Percentiles rank a stretch among this genome's conserved stretches.
Evolutionary conservation across 2,329 filamentous ascomycete species (phyloP).

Genomic region (Nannizzia gypsea): DNA sequence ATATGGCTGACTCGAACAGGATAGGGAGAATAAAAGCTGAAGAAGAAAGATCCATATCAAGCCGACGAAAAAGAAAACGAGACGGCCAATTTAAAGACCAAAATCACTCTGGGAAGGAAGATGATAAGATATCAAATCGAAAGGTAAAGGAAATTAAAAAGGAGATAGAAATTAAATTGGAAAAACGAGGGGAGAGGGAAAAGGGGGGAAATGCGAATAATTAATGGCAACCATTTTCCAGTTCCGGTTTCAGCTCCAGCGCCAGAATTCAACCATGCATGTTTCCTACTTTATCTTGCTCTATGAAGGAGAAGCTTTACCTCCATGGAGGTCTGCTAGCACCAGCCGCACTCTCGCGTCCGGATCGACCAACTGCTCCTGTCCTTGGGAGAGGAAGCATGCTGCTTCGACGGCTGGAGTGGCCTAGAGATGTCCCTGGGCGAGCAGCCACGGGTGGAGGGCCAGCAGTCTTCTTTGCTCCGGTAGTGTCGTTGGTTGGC

Average conservation of each 20-base stretch:
- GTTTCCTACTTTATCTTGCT: background rate
- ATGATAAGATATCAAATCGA: background rate
- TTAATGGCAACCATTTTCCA: background rate
- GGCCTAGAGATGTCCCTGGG: constrained; percentile 31
- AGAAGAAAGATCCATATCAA: background rate
- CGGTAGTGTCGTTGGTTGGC: background rate
- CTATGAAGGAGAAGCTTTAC: constrained; percentile 10
- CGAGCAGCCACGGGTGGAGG: background rate
- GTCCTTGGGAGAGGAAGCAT: constrained; percentile 29
- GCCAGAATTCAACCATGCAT: background rate
- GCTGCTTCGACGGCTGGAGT: constrained; percentile 30
- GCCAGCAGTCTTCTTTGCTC: background rate
- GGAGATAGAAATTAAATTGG: background rate
- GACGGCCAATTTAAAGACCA: background rate
- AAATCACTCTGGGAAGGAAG: background rate
- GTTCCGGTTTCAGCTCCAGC: background rate
- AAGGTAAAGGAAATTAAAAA: background rate
- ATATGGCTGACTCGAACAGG: background rate
- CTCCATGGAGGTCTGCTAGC: constrained; percentile 29
- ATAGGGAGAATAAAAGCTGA: background rate
- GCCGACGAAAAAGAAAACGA: background rate
- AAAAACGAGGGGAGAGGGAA: too few species aligned
- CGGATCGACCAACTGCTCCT: constrained; percentile 10
- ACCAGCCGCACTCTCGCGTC: constrained; percentile 21
- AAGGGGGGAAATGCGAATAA: background rate